Evolutionary conservation across 2,329 filamentous ascomycete genomes (phyloP).

Genomic region (Phialocephala sp.): DNA sequence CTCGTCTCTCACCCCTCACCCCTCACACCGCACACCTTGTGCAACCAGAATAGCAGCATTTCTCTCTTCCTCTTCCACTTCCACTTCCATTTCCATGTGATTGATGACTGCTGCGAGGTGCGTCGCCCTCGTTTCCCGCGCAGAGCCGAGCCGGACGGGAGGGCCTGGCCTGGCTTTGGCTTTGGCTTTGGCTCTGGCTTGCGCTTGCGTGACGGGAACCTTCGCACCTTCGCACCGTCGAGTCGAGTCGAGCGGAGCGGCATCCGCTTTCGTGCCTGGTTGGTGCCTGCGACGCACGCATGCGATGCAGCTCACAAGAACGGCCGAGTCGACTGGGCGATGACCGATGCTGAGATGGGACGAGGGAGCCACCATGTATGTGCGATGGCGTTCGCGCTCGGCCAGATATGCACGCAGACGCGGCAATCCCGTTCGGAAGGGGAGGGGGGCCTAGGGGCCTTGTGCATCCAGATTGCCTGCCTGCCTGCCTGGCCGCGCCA

Average conservation of each 20-base stretch:
- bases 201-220: background rate
- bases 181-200: background rate
- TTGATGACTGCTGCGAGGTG: background rate
- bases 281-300: background rate
- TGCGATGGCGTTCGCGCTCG: slow-evolving; percentile 15
- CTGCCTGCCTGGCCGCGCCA: background rate
- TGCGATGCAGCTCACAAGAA: background rate
- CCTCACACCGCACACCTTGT: too few species aligned
- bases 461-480: background rate
- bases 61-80: background rate
- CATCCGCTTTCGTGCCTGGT: background rate
- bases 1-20: too few species aligned
- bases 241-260: background rate
- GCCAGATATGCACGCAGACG: background rate
- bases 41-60: background rate
- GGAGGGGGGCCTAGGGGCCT: too few species aligned
- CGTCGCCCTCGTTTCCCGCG: background rate
- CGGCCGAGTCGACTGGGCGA: too few species aligned
- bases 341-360: background rate
- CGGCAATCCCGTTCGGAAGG: slow-evolving; percentile 11
- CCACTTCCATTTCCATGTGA: background rate
- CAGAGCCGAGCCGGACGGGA: slow-evolving; percentile 14
- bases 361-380: too few species aligned
- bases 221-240: too few species aligned
- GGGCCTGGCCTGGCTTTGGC: background rate